These are phyloP conservation scores for Mitragyna speciosa DNA, from an alignment of 257 asterid genomes.

Conservation along the genomic window DNA sequence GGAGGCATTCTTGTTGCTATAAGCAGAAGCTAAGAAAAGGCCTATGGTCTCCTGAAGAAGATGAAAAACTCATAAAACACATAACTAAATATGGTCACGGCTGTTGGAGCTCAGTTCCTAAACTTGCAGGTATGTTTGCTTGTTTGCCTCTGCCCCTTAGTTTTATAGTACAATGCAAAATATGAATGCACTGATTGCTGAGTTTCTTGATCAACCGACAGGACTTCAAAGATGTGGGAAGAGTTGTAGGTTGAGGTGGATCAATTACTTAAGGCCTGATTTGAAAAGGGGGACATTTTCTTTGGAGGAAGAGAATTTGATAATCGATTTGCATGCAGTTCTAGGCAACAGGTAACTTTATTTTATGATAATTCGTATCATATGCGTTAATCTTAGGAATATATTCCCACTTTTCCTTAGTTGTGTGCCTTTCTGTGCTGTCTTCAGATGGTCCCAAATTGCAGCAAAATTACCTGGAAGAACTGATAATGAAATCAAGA, in stretches of 20 bases:
- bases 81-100: conserved; percentile 83
- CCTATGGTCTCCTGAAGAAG: conserved; percentile 98
- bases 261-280: conserved; percentile 88
- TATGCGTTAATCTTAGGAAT: not conserved
- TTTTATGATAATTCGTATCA: not conserved
- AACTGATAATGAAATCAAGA: conserved; percentile 91
- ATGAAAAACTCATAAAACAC: conserved; percentile 84
- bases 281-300: conserved; percentile 90
- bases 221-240: conserved; percentile 90
- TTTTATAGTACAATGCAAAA: not conserved
- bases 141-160: not conserved
- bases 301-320: conserved; percentile 75
- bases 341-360: conserved; percentile 75
- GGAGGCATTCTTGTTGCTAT: conserved; percentile 90
- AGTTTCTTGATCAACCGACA: not conserved
- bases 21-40: conserved; percentile 92
- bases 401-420: not conserved
- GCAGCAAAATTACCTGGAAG: conserved; percentile 88
- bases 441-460: conserved; percentile 82
- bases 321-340: conserved; percentile 83
- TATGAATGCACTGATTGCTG: not conserved
- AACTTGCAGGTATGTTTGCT: conserved; percentile 60
- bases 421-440: not conserved
- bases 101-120: conserved; percentile 99
- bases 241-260: conserved; percentile 93